Evolutionary conservation across 208 protist species (phyloP).

Genomic region (Tritrichomonas musculus): DNA sequence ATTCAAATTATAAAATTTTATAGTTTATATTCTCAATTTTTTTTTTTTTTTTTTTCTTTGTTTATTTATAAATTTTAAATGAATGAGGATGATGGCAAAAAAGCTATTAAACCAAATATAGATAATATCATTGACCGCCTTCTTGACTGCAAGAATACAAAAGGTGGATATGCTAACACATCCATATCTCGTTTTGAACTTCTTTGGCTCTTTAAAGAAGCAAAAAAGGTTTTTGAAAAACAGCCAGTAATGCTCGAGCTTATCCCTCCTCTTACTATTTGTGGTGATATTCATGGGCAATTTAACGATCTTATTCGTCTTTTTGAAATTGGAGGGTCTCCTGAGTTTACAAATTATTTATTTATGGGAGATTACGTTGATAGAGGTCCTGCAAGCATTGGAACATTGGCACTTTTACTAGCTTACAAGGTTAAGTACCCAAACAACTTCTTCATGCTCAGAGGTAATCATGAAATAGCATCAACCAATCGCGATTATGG

Average conservation of each 20-base stretch:
- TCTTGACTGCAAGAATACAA: background rate
- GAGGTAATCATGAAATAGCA: slow-evolving; percentile 94
- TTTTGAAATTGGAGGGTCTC: slow-evolving; percentile 82
- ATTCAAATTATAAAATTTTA: too few relatives aligned
- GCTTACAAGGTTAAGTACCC: slow-evolving; percentile 39
- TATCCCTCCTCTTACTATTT: slow-evolving; percentile 58
- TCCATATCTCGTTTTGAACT: background rate
- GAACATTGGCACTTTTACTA: background rate
- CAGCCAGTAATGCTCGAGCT: slow-evolving; percentile 64
- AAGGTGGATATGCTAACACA: background rate
- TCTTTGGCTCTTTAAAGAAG: background rate
- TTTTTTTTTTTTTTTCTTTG: too few relatives aligned
- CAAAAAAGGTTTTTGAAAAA: background rate
- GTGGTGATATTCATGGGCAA: slow-evolving; percentile 97
- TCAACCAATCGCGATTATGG: slow-evolving; percentile 95
- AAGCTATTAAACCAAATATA: too few relatives aligned
- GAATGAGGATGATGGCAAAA: too few relatives aligned
- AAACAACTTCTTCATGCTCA: slow-evolving; percentile 86
- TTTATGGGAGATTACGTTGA: slow-evolving; percentile 36
- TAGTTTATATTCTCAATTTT: too few relatives aligned
- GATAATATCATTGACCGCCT: background rate
- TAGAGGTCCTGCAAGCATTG: background rate
- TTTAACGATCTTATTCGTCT: slow-evolving; percentile 98
- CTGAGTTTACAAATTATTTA: background rate
- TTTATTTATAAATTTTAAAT: too few relatives aligned